Evolutionary conservation across 2,329 filamentous ascomycete genomes (phyloP).

Genomic region (Phialophora chinensis): DNA sequence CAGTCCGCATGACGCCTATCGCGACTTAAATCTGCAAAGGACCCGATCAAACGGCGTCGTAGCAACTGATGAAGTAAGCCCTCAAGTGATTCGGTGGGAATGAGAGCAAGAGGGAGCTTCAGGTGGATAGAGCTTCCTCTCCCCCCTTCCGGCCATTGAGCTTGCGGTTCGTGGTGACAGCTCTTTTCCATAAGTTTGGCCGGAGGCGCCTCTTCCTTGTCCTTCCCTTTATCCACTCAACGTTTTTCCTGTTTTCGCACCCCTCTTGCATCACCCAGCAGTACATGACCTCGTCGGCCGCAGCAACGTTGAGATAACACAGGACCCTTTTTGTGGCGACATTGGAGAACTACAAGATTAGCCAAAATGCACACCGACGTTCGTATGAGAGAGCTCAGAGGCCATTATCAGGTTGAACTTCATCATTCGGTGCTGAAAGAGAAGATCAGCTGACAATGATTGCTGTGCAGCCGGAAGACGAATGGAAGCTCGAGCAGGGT

Average conservation of each 20-base stretch:
- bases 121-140: neutral
- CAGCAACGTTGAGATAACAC: neutral
- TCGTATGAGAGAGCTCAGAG: conserved; percentile 25
- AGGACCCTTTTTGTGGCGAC: conserved; percentile 2
- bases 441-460: conserved; percentile 24
- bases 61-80: neutral
- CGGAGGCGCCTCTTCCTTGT: neutral
- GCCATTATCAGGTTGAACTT: conserved; percentile 26
- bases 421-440: neutral
- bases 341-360: conserved; percentile 1
- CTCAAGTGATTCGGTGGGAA: neutral
- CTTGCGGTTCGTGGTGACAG: neutral
- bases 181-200: neutral
- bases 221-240: conserved; percentile 16
- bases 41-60: neutral
- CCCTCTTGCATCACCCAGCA: neutral
- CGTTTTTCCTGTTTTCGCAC: conserved; percentile 8
- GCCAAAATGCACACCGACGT: conserved; percentile 32
- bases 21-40: neutral
- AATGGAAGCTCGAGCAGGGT: conserved; percentile 63
- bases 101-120: neutral
- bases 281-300: conserved; percentile 1
- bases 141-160: neutral
- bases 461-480: conserved; percentile 45
- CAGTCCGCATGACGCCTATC: neutral